Evolutionary conservation across 805 yeast genomes (phyloP).

Genomic region (Scheffersomyces coipomensis): DNA sequence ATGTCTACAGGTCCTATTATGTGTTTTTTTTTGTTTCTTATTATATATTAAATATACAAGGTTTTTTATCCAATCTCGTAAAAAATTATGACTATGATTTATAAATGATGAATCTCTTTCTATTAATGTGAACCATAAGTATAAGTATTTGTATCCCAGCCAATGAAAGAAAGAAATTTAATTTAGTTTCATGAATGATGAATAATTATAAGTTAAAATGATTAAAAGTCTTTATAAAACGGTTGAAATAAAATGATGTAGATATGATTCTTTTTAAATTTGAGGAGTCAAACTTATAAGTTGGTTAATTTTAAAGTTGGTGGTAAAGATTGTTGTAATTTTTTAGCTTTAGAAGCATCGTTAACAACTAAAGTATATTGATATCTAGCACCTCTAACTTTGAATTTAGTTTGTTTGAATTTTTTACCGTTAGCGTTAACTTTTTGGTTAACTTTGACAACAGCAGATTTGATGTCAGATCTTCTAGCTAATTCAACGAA

Average conservation of each 20-base stretch:
- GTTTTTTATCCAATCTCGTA: too few species aligned
- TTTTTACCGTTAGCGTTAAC: conserved; percentile 77
- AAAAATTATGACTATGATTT: too few species aligned
- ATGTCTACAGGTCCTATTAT: background rate
- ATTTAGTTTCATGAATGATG: too few species aligned
- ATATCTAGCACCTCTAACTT: conserved; percentile 94
- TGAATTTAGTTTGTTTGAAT: conserved; percentile 95
- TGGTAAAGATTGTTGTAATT: conserved; percentile 96
- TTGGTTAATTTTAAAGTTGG: conserved; percentile 77
- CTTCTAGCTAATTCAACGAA: conserved; percentile 96
- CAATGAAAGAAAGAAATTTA: too few species aligned
- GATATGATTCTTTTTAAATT: conserved; percentile 2
- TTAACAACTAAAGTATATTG: conserved; percentile 93
- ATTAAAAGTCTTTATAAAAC: too few species aligned
- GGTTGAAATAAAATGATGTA: too few species aligned
- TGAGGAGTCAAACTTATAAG: conserved; percentile 28
- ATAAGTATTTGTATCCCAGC: too few species aligned
- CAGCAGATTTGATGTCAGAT: conserved; percentile 90
- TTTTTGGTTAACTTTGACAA: conserved; percentile 91
- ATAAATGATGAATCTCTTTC: too few species aligned
- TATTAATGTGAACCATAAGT: too few species aligned
- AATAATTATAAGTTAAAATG: too few species aligned
- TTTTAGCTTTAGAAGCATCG: conserved; percentile 96
- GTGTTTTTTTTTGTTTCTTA: background rate
- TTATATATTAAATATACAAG: conserved; percentile 10